Evolutionary conservation across 169 alveolate species (phyloP), one percentile per base, ranked within the genome.

Genomic region (Eimeria necatrix): DNA sequence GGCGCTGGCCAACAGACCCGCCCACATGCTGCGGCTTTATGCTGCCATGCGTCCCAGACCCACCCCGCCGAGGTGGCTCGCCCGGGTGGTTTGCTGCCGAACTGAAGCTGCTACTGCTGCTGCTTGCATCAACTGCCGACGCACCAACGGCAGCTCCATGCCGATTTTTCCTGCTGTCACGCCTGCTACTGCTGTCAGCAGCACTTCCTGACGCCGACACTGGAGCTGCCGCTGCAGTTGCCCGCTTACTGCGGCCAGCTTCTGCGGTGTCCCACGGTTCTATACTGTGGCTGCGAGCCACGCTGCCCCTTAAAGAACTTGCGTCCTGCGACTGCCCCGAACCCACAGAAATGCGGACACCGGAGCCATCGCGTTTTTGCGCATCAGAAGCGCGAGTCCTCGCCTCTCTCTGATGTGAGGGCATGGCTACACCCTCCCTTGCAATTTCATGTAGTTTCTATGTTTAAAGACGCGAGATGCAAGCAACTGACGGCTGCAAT

Each of bases 231-330:
- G 91, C 60, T 16, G 91, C 91, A 56, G 80, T 46, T n/a, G 80
- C 78, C 24, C 91, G 78, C 56, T 84, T 84, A 76, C 59, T 59
- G 80, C 91, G 73, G 61, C 91, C 73, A 4, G 71, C 48, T 22
- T 84, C 91, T 9, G 91, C 78, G 0, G 91, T 52, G 60, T 84
- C 91, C 91, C 91, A 84, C 61, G 91, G 91, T 59, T 84, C 91
- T 8, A 53, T 84, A 41, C 91, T 84, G 73, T 59, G 91, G 80
- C 91, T 84, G 76, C 91, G 91, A 20, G 80, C 76, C 59, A 53
- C 76, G 91, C 91, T 84, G 0, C 91, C 91, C 76, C 91, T 84
- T 51, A 59, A 32, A 68, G 91, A 74, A 84, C 56, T 16, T 18
- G 73, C 24, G 14, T 84, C 91, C 76, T 84, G 91, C 24, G 73